Base-by-base conservation (phyloP, 768 basidiomycete species). In the Suillus alpinus region DNA sequence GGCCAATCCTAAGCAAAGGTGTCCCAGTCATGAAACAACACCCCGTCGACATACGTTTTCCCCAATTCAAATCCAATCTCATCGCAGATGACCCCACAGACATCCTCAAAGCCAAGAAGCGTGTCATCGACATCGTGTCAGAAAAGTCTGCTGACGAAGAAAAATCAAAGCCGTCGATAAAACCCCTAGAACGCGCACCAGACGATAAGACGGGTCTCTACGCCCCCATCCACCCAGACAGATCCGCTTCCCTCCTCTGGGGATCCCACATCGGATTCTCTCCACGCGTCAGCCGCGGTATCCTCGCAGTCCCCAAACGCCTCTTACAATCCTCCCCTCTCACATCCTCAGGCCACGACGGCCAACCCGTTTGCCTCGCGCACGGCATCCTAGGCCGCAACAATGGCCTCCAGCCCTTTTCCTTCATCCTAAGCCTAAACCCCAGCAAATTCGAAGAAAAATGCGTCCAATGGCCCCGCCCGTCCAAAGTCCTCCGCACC, bases 341-440 rank as follows among this genome's bases (percentile, higher is more conserved):
- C 14, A 57, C 56, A 18, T n/a, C 39, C 4, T 57, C 56, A 29
- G 56, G 56, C 4, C 56, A 57, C 32, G 26, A 57, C 14, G 56
- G 56, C 9, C 23, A 46, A 18, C 26, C 56, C 12, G 23, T 57
- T 3, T 57, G 56, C 40, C 56, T 57, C 43, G 26, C 56, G 6
- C 56, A 56, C 8, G 56, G 56, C 7, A 56, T 56, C 7, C 56
- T 57, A 23, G 56, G 23, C 9, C 56, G 56, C 18, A 56, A 56
- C 56, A 56, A 56, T 44, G 56, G 56, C 32, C 14, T 57, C 4
- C 3, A 39, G 39, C 41, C 41, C 5, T 9, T 7, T 8, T n/a
- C 23, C 16, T 49, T 56, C 7, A 56, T 56, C 37, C 37, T 56
- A 10, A 1, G 20, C 29, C 36, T 57, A 18, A 14, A 57, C 23